Evolutionary conservation across 805 yeast species (phyloP).

Genomic region (Yarrowia yakushimensis): DNA sequence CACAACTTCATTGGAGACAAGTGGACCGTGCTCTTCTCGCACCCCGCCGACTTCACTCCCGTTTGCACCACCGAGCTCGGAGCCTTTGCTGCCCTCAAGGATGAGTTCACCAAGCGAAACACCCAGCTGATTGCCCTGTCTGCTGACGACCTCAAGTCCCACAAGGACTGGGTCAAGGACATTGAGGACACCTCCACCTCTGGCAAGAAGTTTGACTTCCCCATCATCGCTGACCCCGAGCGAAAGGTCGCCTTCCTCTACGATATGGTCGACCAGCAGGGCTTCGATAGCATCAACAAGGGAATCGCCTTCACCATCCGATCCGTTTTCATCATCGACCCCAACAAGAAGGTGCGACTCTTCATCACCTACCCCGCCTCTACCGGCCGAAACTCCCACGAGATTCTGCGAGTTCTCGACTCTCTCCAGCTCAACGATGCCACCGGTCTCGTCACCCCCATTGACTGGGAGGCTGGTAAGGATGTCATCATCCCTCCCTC

Average conservation of each 20-base stretch:
- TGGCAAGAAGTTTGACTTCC: constrained; percentile 75
- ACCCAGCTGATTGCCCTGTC: constrained; percentile 88
- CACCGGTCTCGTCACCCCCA: constrained; percentile 83
- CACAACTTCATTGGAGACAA: constrained; percentile 81
- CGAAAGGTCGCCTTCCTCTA: constrained; percentile 80
- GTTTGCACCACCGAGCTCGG: constrained; percentile 96
- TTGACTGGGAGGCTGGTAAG: constrained; percentile 84
- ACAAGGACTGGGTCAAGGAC: constrained; percentile 84
- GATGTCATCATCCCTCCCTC: constrained; percentile 91
- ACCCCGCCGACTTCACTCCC: constrained; percentile 96
- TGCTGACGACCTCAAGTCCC: constrained; percentile 77
- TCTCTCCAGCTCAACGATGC: constrained; percentile 75
- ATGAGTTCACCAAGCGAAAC: constrained; percentile 80
- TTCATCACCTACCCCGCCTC: constrained; percentile 89
- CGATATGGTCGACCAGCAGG: constrained; percentile 86
- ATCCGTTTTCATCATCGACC: constrained; percentile 89
- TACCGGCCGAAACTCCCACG: constrained; percentile 90
- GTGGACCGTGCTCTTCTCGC: constrained; percentile 88
- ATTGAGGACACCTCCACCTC: constrained; percentile 73
- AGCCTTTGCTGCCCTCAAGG: constrained; percentile 84
- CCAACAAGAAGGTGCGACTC: constrained; percentile 81
- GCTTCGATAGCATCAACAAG: constrained; percentile 65
- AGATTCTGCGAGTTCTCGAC: constrained; percentile 85
- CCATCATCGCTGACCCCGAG: constrained; percentile 83
- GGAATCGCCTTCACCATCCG: constrained; percentile 85